These are phyloP conservation scores for Simmondsia chinensis DNA, from an alignment of 148 eudicot genomes.

Conservation along the genomic window DNA sequence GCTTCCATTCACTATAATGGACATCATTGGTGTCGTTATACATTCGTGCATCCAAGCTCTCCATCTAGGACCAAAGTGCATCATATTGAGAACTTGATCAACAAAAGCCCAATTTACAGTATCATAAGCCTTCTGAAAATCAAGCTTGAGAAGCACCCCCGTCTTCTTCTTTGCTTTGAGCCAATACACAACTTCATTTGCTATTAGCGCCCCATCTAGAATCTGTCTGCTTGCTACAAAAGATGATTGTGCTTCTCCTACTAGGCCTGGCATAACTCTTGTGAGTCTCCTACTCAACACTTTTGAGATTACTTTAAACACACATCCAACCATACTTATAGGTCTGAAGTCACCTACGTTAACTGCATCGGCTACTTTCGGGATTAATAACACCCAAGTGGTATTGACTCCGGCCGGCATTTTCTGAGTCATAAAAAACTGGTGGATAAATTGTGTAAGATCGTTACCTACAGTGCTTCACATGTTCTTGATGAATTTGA, in stretches of 20 bases:
- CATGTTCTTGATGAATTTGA: too few relatives aligned
- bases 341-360: background rate
- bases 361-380: background rate
- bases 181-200: background rate
- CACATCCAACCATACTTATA: background rate
- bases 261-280: background rate
- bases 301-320: background rate
- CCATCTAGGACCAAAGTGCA: background rate
- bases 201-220: background rate
- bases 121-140: constrained; percentile 2
- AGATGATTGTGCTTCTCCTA: background rate
- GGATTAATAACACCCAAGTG: background rate
- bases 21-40: background rate
- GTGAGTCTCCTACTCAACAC: background rate
- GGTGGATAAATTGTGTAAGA: background rate
- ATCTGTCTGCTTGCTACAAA: background rate
- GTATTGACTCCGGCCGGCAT: background rate
- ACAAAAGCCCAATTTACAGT: background rate
- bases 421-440: background rate
- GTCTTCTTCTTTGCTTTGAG: background rate
- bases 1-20: background rate
- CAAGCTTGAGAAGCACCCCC: background rate
- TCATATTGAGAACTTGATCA: background rate
- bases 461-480: background rate
- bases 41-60: background rate